These are phyloP conservation scores for Triticum monococcum DNA, from an alignment of 176 grass and related monocot species.

Conservation along the genomic window DNA sequence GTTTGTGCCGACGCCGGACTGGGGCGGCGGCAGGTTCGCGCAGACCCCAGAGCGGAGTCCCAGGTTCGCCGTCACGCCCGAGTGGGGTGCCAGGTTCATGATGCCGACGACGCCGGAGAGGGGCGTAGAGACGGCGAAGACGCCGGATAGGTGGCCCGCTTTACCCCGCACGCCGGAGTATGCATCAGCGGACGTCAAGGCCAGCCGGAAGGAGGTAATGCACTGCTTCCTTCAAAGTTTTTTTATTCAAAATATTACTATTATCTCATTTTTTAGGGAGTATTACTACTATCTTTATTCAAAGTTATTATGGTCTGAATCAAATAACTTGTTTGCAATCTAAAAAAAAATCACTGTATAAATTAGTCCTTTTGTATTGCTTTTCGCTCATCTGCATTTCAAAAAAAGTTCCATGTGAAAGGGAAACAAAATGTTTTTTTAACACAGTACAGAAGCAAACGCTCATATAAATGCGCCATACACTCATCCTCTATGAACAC, in stretches of 20 bases:
- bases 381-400: background rate
- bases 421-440: background rate
- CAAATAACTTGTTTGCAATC: background rate
- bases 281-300: background rate
- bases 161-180: slow-evolving; percentile 46
- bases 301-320: background rate
- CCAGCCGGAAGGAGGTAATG: slow-evolving; percentile 59
- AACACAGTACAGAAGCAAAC: no score
- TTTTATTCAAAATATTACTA: background rate
- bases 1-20: slow-evolving; percentile 48
- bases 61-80: slow-evolving; percentile 53
- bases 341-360: background rate
- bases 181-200: slow-evolving; percentile 25
- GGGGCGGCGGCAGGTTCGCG: slow-evolving; percentile 13
- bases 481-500: no score
- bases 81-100: slow-evolving; percentile 51
- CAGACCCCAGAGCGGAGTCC: slow-evolving; percentile 37
- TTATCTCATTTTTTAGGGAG: no score
- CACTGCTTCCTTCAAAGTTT: slow-evolving; percentile 2
- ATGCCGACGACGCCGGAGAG: slow-evolving; percentile 23
- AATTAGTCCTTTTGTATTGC: background rate
- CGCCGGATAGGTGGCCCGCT: slow-evolving; percentile 55
- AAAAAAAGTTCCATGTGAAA: background rate
- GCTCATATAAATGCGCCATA: no score
- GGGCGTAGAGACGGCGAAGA: slow-evolving; percentile 20